Conservation (phyloP, 208 protist genomes). For the Crithidia thermophila region DNA sequence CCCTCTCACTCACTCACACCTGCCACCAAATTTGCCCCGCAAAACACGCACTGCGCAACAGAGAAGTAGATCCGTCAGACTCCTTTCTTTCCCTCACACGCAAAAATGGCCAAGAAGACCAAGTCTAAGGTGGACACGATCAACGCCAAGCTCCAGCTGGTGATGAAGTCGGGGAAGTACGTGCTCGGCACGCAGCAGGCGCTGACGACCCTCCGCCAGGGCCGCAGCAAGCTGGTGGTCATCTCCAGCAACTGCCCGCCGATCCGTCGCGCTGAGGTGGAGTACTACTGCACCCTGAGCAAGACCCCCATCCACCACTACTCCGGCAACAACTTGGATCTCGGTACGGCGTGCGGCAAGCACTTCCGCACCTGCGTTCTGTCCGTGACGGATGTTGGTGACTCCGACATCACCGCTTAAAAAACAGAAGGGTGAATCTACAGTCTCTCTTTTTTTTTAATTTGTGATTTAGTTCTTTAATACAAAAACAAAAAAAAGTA, state of each 20-base stretch:
- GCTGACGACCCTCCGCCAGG: conserved; percentile 97
- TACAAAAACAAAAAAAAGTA: conserved; percentile 7
- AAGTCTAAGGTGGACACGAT: conserved; percentile 98
- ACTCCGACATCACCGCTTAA: conserved; percentile 95
- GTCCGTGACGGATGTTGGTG: conserved; percentile 98
- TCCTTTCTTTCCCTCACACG: conserved; percentile 11
- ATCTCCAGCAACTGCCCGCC: conserved; percentile 99
- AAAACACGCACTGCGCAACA: neutral
- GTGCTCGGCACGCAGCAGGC: conserved; percentile 97
- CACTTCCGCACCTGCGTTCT: conserved; percentile 98
- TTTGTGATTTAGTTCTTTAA: conserved; percentile 27
- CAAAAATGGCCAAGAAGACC: conserved; percentile 92
- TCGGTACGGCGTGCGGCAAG: conserved; percentile 99
- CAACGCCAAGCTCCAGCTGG: conserved; percentile 99
- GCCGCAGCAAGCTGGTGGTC: conserved; percentile 98
- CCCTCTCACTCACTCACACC: neutral
- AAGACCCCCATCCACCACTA: conserved; percentile 99
- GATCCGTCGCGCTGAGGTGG: conserved; percentile 98
- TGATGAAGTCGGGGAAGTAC: conserved; percentile 99
- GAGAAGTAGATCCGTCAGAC: conserved; percentile 24
- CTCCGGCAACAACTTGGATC: conserved; percentile 98
- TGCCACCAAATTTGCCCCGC: too few relatives aligned
- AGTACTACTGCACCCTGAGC: conserved; percentile 99
- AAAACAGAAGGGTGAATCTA: conserved; percentile 14
- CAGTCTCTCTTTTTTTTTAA: conserved; percentile 32